Evolutionary conservation across 1,139 yeast genomes (phyloP).

Genomic region (Yamadazyma conglobata): DNA sequence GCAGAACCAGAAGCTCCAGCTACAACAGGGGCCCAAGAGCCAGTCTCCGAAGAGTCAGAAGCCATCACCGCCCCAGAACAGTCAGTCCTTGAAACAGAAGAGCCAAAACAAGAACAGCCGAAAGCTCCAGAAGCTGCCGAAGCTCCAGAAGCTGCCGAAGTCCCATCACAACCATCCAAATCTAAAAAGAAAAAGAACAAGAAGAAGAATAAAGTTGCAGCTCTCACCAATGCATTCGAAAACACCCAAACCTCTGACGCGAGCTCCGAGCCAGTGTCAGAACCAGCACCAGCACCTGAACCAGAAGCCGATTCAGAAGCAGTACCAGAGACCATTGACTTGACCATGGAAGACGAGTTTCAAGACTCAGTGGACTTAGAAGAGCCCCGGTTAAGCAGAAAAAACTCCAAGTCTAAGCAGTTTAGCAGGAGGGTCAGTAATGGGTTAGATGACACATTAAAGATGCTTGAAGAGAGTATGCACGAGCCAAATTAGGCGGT

Average conservation of each 20-base stretch:
- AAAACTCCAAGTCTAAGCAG: constrained; percentile 25
- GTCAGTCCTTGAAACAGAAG: too few species aligned
- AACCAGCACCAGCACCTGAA: constrained; percentile 3
- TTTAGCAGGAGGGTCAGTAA: constrained; percentile 28
- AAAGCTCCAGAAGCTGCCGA: background rate
- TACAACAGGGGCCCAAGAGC: constrained; percentile 3
- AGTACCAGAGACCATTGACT: constrained; percentile 6
- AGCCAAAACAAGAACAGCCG: background rate
- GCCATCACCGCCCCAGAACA: too few species aligned
- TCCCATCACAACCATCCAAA: constrained; percentile 1
- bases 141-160: background rate
- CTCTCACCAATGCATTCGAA: constrained; percentile 10
- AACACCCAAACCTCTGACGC: too few species aligned
- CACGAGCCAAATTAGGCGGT: constrained; percentile 14
- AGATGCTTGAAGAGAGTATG: constrained; percentile 41
- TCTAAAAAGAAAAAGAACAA: constrained; percentile 7
- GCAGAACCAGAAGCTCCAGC: constrained; percentile 1
- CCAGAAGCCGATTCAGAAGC: constrained; percentile 5
- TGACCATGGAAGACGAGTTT: constrained; percentile 15
- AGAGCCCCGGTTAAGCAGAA: constrained; percentile 14
- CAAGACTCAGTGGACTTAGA: constrained; percentile 12
- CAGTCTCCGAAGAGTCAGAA: constrained; percentile 2
- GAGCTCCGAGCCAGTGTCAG: constrained; percentile 2
- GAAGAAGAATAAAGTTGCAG: constrained; percentile 10
- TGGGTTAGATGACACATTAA: constrained; percentile 36